These are phyloP conservation scores for Phytophthora meadii DNA, from an alignment of 352 stramenopile species.

Conservation along the genomic window DNA sequence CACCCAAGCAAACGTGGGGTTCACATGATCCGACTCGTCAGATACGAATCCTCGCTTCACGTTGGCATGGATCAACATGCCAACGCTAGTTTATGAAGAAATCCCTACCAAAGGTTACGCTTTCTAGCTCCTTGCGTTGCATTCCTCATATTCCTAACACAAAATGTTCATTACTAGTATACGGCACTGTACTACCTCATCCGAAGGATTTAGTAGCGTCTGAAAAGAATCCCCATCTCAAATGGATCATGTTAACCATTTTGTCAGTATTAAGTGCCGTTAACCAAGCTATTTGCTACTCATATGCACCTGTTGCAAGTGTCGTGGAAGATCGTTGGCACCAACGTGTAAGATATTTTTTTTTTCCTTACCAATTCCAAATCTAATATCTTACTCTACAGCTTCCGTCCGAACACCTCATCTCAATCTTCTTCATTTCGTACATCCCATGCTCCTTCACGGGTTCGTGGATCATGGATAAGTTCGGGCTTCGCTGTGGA, in stretches of 20 bases:
- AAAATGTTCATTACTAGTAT: neutral
- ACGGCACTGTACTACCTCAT: neutral
- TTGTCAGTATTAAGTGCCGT: conserved; percentile 62
- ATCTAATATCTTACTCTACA: conserved; percentile 12
- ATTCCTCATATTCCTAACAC: neutral
- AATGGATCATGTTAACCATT: conserved; percentile 74
- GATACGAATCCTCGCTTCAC: no score
- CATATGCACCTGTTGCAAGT: conserved; percentile 69
- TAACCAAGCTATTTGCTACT: conserved; percentile 79
- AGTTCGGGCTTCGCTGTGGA: conserved; percentile 59
- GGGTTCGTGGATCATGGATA: conserved; percentile 79
- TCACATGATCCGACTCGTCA: no score
- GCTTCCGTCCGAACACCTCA: conserved; percentile 68
- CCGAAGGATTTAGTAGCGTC: neutral
- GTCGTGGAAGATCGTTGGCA: conserved; percentile 60
- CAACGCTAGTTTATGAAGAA: no score
- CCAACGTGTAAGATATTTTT: conserved; percentile 36
- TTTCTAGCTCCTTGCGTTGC: no score
- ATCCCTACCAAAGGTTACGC: no score
- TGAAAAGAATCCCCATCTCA: conserved; percentile 12
- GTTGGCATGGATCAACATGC: no score
- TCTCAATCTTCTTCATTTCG: conserved; percentile 77
- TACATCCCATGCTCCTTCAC: conserved; percentile 80
- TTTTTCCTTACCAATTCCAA: no score
- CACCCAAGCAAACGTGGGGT: no score